Percentiles rank a stretch among this genome's conserved stretches.
Conservation (phyloP, 495 filamentous ascomycete species). For the Astrothelium subdiscretum region DNA sequence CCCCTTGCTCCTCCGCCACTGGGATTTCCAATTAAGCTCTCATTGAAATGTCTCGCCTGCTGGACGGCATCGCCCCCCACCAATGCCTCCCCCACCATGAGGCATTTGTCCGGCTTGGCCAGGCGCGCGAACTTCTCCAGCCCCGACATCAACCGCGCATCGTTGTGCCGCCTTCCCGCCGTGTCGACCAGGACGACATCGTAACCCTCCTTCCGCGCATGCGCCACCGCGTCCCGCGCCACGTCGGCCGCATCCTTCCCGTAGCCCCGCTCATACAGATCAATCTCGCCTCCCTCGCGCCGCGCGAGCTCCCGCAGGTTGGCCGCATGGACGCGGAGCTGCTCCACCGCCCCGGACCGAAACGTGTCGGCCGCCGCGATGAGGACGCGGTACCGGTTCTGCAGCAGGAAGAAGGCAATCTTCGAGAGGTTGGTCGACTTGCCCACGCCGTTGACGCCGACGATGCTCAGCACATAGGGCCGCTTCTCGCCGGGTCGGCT, state of each 20-base stretch:
- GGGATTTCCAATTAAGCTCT: slow-evolving; percentile 13
- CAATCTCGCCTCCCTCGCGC: slow-evolving; percentile 71
- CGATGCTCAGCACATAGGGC: slow-evolving; percentile 94
- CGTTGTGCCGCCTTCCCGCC: slow-evolving; percentile 88
- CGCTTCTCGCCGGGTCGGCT: slow-evolving; percentile 40
- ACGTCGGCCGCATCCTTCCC: slow-evolving; percentile 95
- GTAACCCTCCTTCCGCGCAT: slow-evolving; percentile 47
- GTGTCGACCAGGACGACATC: slow-evolving; percentile 97
- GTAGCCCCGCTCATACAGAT: slow-evolving; percentile 93
- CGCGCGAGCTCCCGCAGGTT: slow-evolving; percentile 77
- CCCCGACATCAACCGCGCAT: slow-evolving; percentile 84
- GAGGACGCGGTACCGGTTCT: slow-evolving; percentile 92
- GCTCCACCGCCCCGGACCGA: slow-evolving; percentile 92
- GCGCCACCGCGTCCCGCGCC: slow-evolving; percentile 80
- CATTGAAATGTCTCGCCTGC: slow-evolving; percentile 92
- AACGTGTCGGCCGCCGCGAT: slow-evolving; percentile 96
- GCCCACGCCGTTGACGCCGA: slow-evolving; percentile 95
- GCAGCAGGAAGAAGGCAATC: slow-evolving; percentile 91
- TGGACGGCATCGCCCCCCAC: slow-evolving; percentile 90
- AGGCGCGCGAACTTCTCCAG: slow-evolving; percentile 96
- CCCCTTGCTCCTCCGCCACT: slow-evolving; percentile 21
- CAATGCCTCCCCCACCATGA: slow-evolving; percentile 97
- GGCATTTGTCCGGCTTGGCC: slow-evolving; percentile 90
- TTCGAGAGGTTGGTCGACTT: slow-evolving; percentile 96
- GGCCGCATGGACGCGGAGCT: slow-evolving; percentile 83